These are phyloP conservation scores for Solanum paucissectum DNA, from an alignment of 257 asterid genomes.

Conservation along the genomic window DNA sequence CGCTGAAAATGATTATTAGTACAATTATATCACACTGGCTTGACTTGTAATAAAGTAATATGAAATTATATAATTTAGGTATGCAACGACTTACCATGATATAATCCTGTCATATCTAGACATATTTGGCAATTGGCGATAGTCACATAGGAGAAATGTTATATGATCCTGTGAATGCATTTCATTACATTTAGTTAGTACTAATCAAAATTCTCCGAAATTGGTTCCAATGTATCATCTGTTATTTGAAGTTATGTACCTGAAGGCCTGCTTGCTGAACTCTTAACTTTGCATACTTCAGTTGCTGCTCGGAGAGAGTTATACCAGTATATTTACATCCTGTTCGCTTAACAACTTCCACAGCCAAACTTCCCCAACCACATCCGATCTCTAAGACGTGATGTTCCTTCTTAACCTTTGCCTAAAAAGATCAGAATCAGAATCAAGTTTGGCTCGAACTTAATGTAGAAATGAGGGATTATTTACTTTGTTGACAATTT, in stretches of 20 bases:
- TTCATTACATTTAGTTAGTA: not conserved
- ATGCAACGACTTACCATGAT: slow-evolving; percentile 45
- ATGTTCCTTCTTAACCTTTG: slow-evolving; percentile 49
- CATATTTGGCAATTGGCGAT: slow-evolving; percentile 59
- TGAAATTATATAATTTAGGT: too few species aligned
- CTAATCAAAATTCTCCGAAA: not conserved
- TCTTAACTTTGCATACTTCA: slow-evolving; percentile 55
- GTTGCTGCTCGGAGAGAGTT: slow-evolving; percentile 76
- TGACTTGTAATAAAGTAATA: not conserved
- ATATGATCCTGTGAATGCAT: slow-evolving; percentile 47
- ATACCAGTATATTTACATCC: slow-evolving; percentile 92
- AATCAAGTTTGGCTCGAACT: not conserved
- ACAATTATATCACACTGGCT: not conserved
- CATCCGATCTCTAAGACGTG: slow-evolving; percentile 85
- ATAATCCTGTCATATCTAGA: slow-evolving; percentile 70
- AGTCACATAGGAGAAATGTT: slow-evolving; percentile 69
- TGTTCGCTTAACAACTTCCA: slow-evolving; percentile 67
- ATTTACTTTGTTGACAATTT: not conserved
- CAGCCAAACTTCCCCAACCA: slow-evolving; percentile 93
- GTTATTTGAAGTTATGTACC: slow-evolving; percentile 21
- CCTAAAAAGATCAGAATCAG: slow-evolving; percentile 29
- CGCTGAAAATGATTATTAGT: slow-evolving; percentile 38
- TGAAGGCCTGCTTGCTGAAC: slow-evolving; percentile 77
- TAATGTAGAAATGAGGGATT: not conserved
- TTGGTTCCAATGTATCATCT: not conserved